Evolutionary conservation across 345 rosid species (phyloP).

Genomic region (Psidium friedrichsthalianum): DNA sequence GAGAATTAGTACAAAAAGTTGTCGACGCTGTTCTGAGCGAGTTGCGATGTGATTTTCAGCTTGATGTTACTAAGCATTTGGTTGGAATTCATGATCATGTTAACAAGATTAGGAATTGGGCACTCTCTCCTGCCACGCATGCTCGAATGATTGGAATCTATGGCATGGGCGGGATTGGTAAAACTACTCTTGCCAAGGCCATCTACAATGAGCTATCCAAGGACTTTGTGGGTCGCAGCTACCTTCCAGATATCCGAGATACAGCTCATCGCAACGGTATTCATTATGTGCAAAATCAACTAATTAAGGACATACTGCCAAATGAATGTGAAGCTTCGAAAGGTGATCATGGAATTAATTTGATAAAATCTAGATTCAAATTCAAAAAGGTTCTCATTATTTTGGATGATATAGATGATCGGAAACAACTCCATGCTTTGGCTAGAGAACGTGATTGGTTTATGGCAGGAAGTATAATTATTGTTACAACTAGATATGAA

Average conservation of each 20-base stretch:
- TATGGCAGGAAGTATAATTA: background rate
- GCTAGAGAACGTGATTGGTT: fast-evolving
- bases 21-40: background rate
- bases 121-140: fast-evolving
- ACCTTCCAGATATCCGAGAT: background rate
- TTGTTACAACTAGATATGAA: background rate
- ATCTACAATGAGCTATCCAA: background rate
- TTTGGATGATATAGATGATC: background rate
- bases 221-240: background rate
- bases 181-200: background rate
- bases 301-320: background rate
- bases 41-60: background rate
- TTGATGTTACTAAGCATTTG: background rate
- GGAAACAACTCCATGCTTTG: background rate
- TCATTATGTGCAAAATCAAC: background rate
- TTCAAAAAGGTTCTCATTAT: background rate
- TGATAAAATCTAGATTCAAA: background rate
- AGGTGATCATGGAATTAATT: background rate
- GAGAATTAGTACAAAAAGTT: background rate
- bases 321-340: fast-evolving
- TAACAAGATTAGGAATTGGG: background rate
- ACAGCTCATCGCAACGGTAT: fast-evolving
- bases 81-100: background rate
- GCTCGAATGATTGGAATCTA: background rate
- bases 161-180: background rate